Base-by-base conservation (phyloP, 352 stramenopile genomes). In the Plasmopara muralis region DNA sequence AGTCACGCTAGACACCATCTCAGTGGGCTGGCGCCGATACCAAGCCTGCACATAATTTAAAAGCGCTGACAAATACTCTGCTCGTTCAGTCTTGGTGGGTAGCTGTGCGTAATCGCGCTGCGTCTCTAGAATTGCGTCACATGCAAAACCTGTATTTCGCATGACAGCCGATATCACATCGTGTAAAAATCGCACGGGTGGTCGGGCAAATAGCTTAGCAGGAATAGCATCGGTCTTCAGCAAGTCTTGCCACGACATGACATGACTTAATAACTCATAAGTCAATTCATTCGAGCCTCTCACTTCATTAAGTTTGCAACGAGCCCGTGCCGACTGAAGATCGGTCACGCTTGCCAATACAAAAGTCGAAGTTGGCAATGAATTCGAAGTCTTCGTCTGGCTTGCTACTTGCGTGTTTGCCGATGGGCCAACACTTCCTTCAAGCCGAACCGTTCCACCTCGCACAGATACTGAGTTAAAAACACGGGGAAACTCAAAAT, bases 211-310 rank as follows among this genome's bases (percentile, higher is more conserved):
- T 1, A 93, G 57, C 45, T 93, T 93, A 3, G 60, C 60, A 5
- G 83, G 80, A 0, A 91, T 49, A 6, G 78, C 56, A 12, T 61
- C 66, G 5, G 81, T 87, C 53, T 91, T 91, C 0, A 93, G 49
- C 16, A 93, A 39, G 50, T 89, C 73, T 28, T 77, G 55, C 81
- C 83, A 93, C 1, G 83, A 93, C 69, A 93, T 88, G 10, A 83
- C 68, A 31, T 85, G 55, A 16, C 62, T 52, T 9, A 91, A 41
- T 14, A 88, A 54, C 16, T 85, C 76, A 48, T 91, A 83, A 1
- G 77, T 79, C n/a, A 62, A 34, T 25, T 89, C 72, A 41, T 87
- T 64, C 2, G 85, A 74, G 0, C 83, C 81, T 1, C 65, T 69
- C 28, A 91, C 64, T 14, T 73, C 54, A 10, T 59, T 55, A 3